Base-by-base conservation (phyloP, 2,329 filamentous ascomycete species). In the Sporothrix brasiliensis region DNA sequence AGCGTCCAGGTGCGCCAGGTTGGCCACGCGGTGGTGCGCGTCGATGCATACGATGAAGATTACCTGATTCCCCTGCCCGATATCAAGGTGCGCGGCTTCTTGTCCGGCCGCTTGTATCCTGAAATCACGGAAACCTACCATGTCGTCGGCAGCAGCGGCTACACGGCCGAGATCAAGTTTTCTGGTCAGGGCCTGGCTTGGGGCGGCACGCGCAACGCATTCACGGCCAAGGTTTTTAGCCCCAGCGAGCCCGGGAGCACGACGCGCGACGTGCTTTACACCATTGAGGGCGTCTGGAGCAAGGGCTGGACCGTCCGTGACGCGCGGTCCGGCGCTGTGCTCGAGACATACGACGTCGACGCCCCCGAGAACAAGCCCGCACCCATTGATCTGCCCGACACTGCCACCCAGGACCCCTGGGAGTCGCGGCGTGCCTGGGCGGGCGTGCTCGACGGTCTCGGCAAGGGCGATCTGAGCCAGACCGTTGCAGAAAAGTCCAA, bases 401-500 rank as follows among this genome's bases (percentile, higher is more conserved):
- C 91, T 9, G 88, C 91, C 52, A 79, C 90, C 70, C 92, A 97
- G 80, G 91, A 94, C 73, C 86, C 91, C 1, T 89, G 92, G 76
- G 93, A 97, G 81, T 91, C 91, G 10, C 86, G 93, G 13, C 86
- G 88, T 52, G 93, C 93, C 0, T 97, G 93, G 93, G 83, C 83
- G 44, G 90, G 90, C 73, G 93, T 97, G 2, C 89, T 92, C 0
- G 83, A 85, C 3, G 91, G 89, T 30, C 91, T 97, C 70, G 80
- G 83, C n/a, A 84, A 83, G 71, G 91, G 91, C 30, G 90, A 97
- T 76, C 91, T 94, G 85, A 88, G 93, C 70, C 82, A 84, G 6
- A 91, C 91, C 0, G 87, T 87, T 0, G 79, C 80, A 0, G 90
- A 93, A 77, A 97, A 97, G 82, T 87, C 86, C 9, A 88, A 89